Percentiles rank a stretch among this genome's conserved stretches.
Conservation (phyloP, 2,329 filamentous ascomycete species). For the Clarireedia paspali region DNA sequence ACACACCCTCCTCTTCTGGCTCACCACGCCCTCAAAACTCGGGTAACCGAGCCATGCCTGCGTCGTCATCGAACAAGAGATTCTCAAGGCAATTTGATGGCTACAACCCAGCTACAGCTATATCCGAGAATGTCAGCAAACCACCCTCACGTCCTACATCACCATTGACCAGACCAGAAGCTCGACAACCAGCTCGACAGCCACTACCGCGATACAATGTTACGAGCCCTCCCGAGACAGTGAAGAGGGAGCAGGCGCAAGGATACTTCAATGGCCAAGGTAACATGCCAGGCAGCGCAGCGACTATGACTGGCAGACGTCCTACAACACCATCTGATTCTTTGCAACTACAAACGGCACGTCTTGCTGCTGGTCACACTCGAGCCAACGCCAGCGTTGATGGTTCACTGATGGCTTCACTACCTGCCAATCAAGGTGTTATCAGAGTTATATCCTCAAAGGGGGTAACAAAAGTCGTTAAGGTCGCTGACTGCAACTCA, state of each 20-base stretch:
- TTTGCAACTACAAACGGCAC: slow-evolving; percentile 45
- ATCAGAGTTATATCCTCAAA: slow-evolving; percentile 91
- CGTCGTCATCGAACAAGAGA: slow-evolving; percentile 46
- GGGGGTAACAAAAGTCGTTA: slow-evolving; percentile 87
- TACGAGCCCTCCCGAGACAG: slow-evolving; percentile 47
- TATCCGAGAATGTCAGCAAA: slow-evolving; percentile 39
- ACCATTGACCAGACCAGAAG: slow-evolving; percentile 36
- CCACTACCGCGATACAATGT: slow-evolving; percentile 45
- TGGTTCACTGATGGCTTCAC: slow-evolving; percentile 73
- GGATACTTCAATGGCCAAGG: slow-evolving; percentile 47
- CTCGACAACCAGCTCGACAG: slow-evolving; percentile 15
- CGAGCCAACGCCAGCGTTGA: slow-evolving; percentile 80
- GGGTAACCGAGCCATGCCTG: slow-evolving; percentile 37
- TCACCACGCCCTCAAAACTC: slow-evolving; percentile 57
- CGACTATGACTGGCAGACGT: slow-evolving; percentile 44
- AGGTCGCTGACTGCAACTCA: slow-evolving; percentile 83
- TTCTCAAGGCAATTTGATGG: slow-evolving; percentile 55
- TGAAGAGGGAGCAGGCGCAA: slow-evolving; percentile 40
- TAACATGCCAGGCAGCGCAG: slow-evolving; percentile 38
- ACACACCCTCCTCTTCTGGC: slow-evolving; percentile 54
- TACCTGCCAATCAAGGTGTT: slow-evolving; percentile 79
- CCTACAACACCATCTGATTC: slow-evolving; percentile 55
- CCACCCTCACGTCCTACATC: slow-evolving; percentile 62
- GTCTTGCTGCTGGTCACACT: slow-evolving; percentile 60
- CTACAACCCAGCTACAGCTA: slow-evolving; percentile 22